Base-by-base conservation (phyloP, 768 basidiomycete species). In the Rhodotorula taiwanensis region DNA sequence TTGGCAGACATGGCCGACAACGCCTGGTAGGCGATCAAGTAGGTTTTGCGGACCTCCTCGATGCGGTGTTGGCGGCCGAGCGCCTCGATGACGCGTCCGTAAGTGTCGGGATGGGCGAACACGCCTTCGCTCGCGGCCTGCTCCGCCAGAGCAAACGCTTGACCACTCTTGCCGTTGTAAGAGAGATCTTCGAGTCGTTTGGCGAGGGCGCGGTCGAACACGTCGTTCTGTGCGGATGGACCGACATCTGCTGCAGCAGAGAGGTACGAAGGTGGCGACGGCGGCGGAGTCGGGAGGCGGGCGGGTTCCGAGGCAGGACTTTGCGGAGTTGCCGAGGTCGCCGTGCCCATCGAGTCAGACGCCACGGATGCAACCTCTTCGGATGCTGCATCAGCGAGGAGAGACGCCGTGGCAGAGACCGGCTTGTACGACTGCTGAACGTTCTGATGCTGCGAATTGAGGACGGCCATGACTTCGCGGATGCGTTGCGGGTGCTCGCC, bases 11-110 rank as follows among this genome's bases (percentile, higher is more conserved):
- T 66, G 0, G 78, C 73, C 7, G 78, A 72, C 27, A 94, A 74
- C 3, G 86, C 76, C 18, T 73, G 72, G 75, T 93, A 89, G 13
- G 85, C 84, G 30, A 82, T 77, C 25, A 78, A 76, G 76, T 97
- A 95, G 25, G 86, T 75, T 49, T 82, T 79, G 25, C 79, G 78
- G 14, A 87, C 83, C 71, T 85, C 83, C 13, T 83, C 78, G 45
- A 64, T 39, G 36, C 85, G 80, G 52, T 81, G 79, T 13, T 76
- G 54, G 33, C 90, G 83, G 23, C 89, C 88, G 20, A 89, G 80
- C 7, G 77, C 76, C 61, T 84, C 81, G 70, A 93, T 84, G 28
- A 95, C 76, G 16, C 79, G 79, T 21, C 81, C 83, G 31, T 92
- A 72, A 11, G 79, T 78, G 18, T 75, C 75, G 4, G 83, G 78